phyloP scores from a whole-genome alignment of 2,329 filamentous ascomycete genomes.

The Curvularia hawaiiensis region DNA sequence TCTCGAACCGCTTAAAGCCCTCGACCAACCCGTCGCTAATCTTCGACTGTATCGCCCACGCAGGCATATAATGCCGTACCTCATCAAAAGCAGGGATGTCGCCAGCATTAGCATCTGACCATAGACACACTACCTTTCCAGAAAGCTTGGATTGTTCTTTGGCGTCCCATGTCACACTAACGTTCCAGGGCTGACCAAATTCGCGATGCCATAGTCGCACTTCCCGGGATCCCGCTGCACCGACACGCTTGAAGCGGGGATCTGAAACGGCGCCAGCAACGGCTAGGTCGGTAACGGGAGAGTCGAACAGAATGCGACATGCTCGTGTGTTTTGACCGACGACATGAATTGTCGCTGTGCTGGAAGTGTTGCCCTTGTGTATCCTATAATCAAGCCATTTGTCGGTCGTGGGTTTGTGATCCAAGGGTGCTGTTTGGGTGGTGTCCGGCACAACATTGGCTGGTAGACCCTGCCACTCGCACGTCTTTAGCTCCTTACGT shows the following conservation, averaged over 20 bases:
- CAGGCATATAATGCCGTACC: slow-evolving; percentile 73
- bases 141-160: slow-evolving; percentile 41
- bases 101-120: slow-evolving; percentile 82
- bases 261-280: slow-evolving; percentile 68
- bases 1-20: slow-evolving; percentile 69
- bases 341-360: slow-evolving; percentile 67
- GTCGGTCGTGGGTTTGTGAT: slow-evolving; percentile 34
- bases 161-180: slow-evolving; percentile 70
- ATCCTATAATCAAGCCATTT: slow-evolving; percentile 71
- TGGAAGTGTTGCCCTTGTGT: slow-evolving; percentile 52
- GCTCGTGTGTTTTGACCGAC: slow-evolving; percentile 76
- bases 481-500: slow-evolving; percentile 63
- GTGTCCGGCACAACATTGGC: slow-evolving; percentile 65
- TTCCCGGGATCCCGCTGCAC: slow-evolving; percentile 66
- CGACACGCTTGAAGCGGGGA: slow-evolving; percentile 67
- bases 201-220: slow-evolving; percentile 82
- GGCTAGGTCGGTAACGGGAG: slow-evolving; percentile 67
- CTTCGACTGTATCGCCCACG: slow-evolving; percentile 81
- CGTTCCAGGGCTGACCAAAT: slow-evolving; percentile 77
- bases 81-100: slow-evolving; percentile 86
- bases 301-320: slow-evolving; percentile 75
- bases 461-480: slow-evolving; percentile 71
- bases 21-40: slow-evolving; percentile 79
- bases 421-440: slow-evolving; percentile 30
- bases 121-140: slow-evolving; percentile 77